Evolutionary conservation across 306 rosid species (phyloP), one percentile per base, ranked within the genome.

Genomic region (Gynostemma pentaphyllum): DNA sequence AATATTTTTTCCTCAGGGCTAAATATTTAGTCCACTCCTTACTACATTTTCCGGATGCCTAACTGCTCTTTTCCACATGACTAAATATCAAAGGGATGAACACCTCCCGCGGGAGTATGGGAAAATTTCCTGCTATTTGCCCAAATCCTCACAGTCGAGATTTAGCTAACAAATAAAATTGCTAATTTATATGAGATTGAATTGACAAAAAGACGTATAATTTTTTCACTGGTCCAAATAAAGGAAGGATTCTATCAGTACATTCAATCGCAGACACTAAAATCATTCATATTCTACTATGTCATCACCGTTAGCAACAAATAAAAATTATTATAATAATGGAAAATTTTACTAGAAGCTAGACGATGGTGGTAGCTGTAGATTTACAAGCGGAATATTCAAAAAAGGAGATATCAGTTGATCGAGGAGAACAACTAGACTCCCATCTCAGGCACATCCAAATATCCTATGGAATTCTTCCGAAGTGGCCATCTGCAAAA

Each of bases 281-380:
- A 36, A 34, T 57, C 36, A 32, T 57, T 34, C 64, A 36, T 40
- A 2, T 18, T 57, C 29, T 18, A 57, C 64, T 36, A 27, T 9
- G 44, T 55, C 9, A 55, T 55, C 9, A 55, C 9, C 41, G 29
- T 9, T 8, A 55, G 36, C 59, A 51, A 2, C 36, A n/a, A 29
- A 32, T 28, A 53, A 57, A 32, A 34, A 4, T 40, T 57, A 19
- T 37, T 3, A 22, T 36, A 11, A 36, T 5, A 12, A 5, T 34
- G 28, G 64, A 36, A 57, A 57, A 18, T 32, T 57, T 32, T 19
- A 24, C 45, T 56, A 56, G 45, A 56, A 56, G 16, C 63, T 56
- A 56, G 18, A 56, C 34, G 63, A 21, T 56, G 63, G 26, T 19
- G 28, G 45, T 18, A 56, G 19, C 10, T 28, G 15, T 30, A 29